Conservation (phyloP, 352 stramenopile genomes). For the Phytophthora fragariaefolia region DNA sequence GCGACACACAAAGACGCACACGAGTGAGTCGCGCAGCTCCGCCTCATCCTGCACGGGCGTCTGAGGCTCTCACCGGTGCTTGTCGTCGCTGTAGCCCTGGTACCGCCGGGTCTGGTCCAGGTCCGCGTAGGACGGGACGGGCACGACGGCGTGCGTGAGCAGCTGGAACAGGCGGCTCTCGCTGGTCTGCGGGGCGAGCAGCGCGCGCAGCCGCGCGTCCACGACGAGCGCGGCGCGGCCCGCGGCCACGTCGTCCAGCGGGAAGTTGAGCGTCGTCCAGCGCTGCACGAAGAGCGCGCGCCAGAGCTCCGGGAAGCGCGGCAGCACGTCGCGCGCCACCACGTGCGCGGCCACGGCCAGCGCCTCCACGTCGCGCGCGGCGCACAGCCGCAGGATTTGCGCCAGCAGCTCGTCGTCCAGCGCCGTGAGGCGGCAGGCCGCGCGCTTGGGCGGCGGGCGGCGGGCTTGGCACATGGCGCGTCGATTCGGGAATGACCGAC, state of each 20-base stretch:
- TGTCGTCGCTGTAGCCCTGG: slow-evolving; percentile 38
- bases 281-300: slow-evolving; percentile 60
- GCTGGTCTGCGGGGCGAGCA: slow-evolving; percentile 45
- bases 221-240: slow-evolving; percentile 28
- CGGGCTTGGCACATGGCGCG: slow-evolving; percentile 25
- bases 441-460: slow-evolving; percentile 18
- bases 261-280: slow-evolving; percentile 73
- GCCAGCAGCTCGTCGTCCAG: slow-evolving; percentile 64
- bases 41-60: not conserved
- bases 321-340: slow-evolving; percentile 50
- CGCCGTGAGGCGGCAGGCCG: slow-evolving; percentile 25
- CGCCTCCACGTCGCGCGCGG: slow-evolving; percentile 61
- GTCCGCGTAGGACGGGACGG: slow-evolving; percentile 71
- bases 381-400: slow-evolving; percentile 45
- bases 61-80: slow-evolving; percentile 47
- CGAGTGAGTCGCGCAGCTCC: no score
- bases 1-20: slow-evolving; percentile 1
- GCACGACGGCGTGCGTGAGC: slow-evolving; percentile 66
- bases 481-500: slow-evolving; percentile 31
- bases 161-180: slow-evolving; percentile 80
- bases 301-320: slow-evolving; percentile 63
- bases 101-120: slow-evolving; percentile 52
- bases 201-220: slow-evolving; percentile 37
- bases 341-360: slow-evolving; percentile 47
- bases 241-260: slow-evolving; percentile 26